Percentiles rank a stretch among this genome's conserved stretches.
Evolutionary conservation across 257 asterid genomes (phyloP).

Genomic region (Nicotiana paniculata): DNA sequence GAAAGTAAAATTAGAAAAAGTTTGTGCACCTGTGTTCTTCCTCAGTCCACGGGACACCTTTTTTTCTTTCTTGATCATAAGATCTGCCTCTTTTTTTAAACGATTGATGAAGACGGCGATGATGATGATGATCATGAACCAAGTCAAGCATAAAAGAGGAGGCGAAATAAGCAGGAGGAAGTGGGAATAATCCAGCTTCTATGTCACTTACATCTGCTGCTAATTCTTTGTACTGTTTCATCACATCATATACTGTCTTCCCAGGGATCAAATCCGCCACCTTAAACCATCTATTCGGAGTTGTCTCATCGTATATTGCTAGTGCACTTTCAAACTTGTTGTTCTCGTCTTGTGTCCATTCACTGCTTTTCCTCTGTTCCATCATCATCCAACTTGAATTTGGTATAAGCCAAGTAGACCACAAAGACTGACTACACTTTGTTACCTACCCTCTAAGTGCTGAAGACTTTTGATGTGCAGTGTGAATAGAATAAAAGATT

Average conservation of each 20-base stretch:
- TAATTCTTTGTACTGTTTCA: slow-evolving; percentile 51
- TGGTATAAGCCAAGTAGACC: background rate
- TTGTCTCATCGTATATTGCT: slow-evolving; percentile 53
- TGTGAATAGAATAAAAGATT: no score
- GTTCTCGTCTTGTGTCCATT: slow-evolving; percentile 78
- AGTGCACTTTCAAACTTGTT: slow-evolving; percentile 63
- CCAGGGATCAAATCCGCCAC: slow-evolving; percentile 69
- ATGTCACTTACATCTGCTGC: slow-evolving; percentile 63
- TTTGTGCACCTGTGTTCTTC: slow-evolving; percentile 63
- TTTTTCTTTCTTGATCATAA: slow-evolving; percentile 56
- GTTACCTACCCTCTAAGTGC: no score
- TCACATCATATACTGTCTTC: slow-evolving; percentile 59
- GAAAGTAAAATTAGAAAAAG: background rate
- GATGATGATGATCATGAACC: slow-evolving; percentile 18
- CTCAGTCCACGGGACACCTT: slow-evolving; percentile 80
- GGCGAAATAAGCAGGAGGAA: slow-evolving; percentile 43
- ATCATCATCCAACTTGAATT: slow-evolving; percentile 31
- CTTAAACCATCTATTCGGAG: slow-evolving; percentile 57
- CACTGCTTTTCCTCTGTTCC: slow-evolving; percentile 18
- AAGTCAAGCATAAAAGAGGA: slow-evolving; percentile 21
- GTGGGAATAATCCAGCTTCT: slow-evolving; percentile 70
- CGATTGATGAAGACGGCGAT: slow-evolving; percentile 25
- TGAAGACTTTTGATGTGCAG: no score
- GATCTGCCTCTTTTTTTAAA: slow-evolving; percentile 43
- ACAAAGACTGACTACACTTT: no score